Evolutionary conservation across 352 stramenopile species (phyloP), one percentile per base, ranked within the genome.

Genomic region (Pythium vanterpoolii): DNA sequence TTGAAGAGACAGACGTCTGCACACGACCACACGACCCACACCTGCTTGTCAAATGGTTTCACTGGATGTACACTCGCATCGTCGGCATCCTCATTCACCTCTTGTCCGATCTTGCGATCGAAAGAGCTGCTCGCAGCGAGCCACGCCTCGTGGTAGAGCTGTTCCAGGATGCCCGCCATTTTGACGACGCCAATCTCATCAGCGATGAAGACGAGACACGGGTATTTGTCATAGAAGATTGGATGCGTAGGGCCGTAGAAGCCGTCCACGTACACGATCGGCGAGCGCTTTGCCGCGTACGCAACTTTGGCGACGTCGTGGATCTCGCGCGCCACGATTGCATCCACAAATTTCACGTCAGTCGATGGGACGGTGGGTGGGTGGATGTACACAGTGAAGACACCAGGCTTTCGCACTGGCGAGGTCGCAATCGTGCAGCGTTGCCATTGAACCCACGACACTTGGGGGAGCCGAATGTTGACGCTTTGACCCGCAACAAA

Each of bases 401-500:
- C 39, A 5, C 54, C 62, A 3, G 65, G 54, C 13, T 66, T 56
- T 9, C 58, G 51, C 7, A 31, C 47, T 1, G 72, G 72, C 21
- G 57, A 63, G 19, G 58, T 73, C 6, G 69, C 56, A n/a, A 79
- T 47, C 7, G 62, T 65, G 19, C 71, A 75, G 1, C 62, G 62
- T 40, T 65, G 45, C 69, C 60, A 77, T 28, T 77, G 54, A 16
- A 70, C 50, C 49, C 57, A 70, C 3, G 71, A 79, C 10, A 76
- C 42, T 11, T 59, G 45, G 1, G 71, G 68, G 5, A 74, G 48
- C 10, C 66, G 56, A 16, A 79, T n/a, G 43, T 65, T 73, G 2
- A 79, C 65, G 28, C 56, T 52, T 49, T 79, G 67, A 1, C 71
- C 71, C 0, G 71, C 46, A 1, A 40, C 34, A 49, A 76, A 76